These are phyloP conservation scores for Camelina laxa DNA, from an alignment of 345 rosid genomes.

Conservation along the genomic window DNA sequence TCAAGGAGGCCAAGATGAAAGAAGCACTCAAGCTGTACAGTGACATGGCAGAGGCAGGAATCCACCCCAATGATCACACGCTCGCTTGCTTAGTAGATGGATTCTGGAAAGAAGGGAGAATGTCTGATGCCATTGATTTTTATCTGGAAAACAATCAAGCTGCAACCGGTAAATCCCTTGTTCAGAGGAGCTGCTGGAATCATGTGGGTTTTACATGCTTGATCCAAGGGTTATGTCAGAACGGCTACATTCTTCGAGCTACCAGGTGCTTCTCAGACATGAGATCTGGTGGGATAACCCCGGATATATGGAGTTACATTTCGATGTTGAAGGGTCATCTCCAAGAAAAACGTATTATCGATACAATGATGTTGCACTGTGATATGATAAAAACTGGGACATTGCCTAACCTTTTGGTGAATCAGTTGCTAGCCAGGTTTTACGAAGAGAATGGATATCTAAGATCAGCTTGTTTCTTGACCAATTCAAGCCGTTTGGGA, in stretches of 20 bases:
- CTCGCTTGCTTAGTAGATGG: slow-evolving; percentile 67
- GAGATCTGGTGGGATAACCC: slow-evolving; percentile 54
- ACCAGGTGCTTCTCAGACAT: slow-evolving; percentile 57
- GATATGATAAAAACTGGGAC: slow-evolving; percentile 70
- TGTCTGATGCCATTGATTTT: slow-evolving; percentile 50
- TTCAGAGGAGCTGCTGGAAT: slow-evolving; percentile 27
- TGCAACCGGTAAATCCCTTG: not conserved
- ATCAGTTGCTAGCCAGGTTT: slow-evolving; percentile 45
- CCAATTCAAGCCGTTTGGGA: slow-evolving; percentile 1
- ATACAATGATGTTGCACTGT: slow-evolving; percentile 65
- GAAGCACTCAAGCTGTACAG: slow-evolving; percentile 57
- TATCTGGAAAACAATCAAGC: slow-evolving; percentile 46
- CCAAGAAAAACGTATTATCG: slow-evolving; percentile 51
- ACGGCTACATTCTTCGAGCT: slow-evolving; percentile 62
- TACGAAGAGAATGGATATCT: slow-evolving; percentile 54
- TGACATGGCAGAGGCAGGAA: slow-evolving; percentile 59
- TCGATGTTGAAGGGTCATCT: slow-evolving; percentile 38
- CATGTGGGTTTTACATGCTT: slow-evolving; percentile 43
- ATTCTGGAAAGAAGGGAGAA: slow-evolving; percentile 60
- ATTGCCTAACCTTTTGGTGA: slow-evolving; percentile 51
- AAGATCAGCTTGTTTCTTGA: slow-evolving; percentile 47
- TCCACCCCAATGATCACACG: slow-evolving; percentile 62
- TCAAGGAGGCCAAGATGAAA: slow-evolving; percentile 60
- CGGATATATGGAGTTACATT: slow-evolving; percentile 48
- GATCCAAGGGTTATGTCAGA: slow-evolving; percentile 63